phyloP scores from a whole-genome alignment of 163 green algal genomes.

The Volvox carteri region DNA sequence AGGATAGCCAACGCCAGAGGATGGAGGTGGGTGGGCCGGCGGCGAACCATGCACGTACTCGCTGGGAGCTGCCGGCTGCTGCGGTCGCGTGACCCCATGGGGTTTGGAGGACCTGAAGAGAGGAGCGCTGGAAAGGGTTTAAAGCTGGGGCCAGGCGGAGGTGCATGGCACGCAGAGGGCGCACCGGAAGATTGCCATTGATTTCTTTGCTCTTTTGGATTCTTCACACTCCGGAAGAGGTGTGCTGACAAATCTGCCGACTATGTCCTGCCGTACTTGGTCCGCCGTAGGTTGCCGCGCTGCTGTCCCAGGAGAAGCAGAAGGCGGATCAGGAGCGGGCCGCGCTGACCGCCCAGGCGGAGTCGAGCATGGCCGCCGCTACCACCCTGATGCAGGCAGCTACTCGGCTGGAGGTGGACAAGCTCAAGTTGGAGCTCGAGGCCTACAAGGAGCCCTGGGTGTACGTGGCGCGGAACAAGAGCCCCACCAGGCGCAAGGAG shows the following conservation, averaged over 20 bases:
- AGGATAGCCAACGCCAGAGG: constrained; percentile 31
- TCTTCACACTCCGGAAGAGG: too few relatives aligned
- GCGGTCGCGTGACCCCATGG: too few relatives aligned
- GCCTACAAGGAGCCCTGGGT: constrained; percentile 55
- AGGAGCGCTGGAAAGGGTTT: too few relatives aligned
- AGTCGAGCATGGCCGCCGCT: constrained; percentile 20
- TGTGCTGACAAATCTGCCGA: too few relatives aligned
- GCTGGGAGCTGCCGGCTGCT: too few relatives aligned
- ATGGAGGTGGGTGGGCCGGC: constrained; percentile 26
- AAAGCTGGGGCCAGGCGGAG: too few relatives aligned
- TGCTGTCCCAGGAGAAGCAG: constrained; percentile 12
- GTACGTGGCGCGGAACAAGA: constrained; percentile 35
- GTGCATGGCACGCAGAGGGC: too few relatives aligned
- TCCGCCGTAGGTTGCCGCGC: constrained; percentile 3
- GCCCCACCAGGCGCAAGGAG: constrained; percentile 9
- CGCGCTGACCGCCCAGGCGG: background rate
- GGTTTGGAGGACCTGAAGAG: too few relatives aligned
- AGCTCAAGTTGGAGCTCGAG: constrained; percentile 30
- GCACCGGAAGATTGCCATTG: too few relatives aligned
- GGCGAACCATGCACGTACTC: too few relatives aligned
- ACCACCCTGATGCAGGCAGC: background rate
- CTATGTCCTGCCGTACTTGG: too few relatives aligned
- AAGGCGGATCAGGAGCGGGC: constrained; percentile 21
- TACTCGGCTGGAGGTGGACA: constrained; percentile 26
- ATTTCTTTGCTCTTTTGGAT: too few relatives aligned